These are phyloP conservation scores for Phallus indusiatus DNA, from an alignment of 768 basidiomycete species.

Conservation along the genomic window DNA sequence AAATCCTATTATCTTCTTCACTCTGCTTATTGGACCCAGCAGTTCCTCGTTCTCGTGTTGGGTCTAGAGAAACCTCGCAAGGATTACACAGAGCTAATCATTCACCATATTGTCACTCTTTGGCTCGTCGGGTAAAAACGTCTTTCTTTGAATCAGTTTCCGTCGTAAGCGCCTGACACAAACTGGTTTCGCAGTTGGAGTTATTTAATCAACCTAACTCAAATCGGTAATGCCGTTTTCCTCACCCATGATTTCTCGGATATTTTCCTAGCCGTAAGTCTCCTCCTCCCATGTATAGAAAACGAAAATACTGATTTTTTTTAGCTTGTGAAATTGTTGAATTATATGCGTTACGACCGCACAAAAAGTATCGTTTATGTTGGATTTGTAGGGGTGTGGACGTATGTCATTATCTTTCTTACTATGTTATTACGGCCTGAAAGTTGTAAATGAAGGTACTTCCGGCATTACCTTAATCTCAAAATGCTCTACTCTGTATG, in stretches of 20 bases:
- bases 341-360: slow-evolving; percentile 68
- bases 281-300: too few species aligned
- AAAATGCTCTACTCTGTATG: slow-evolving; percentile 82
- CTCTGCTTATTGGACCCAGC: slow-evolving; percentile 89
- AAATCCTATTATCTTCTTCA: slow-evolving; percentile 95
- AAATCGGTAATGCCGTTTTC: slow-evolving; percentile 86
- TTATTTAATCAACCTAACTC: slow-evolving; percentile 68
- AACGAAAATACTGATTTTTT: not conserved
- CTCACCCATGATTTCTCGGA: slow-evolving; percentile 98
- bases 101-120: slow-evolving; percentile 87
- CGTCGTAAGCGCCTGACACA: too few species aligned
- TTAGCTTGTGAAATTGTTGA: slow-evolving; percentile 77
- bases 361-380: slow-evolving; percentile 56
- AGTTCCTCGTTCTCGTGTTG: slow-evolving; percentile 76
- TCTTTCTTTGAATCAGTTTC: slow-evolving; percentile 14
- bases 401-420: slow-evolving; percentile 37
- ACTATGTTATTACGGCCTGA: not conserved
- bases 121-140: slow-evolving; percentile 75
- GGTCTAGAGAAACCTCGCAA: slow-evolving; percentile 90
- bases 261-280: slow-evolving; percentile 68
- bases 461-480: slow-evolving; percentile 88
- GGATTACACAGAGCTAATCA: slow-evolving; percentile 79
- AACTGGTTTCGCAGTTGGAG: slow-evolving; percentile 54
- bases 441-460: slow-evolving; percentile 47
- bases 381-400: slow-evolving; percentile 66